Evolutionary conservation across 805 yeast genomes (phyloP).

Genomic region (Metschnikowia dekortorum): DNA sequence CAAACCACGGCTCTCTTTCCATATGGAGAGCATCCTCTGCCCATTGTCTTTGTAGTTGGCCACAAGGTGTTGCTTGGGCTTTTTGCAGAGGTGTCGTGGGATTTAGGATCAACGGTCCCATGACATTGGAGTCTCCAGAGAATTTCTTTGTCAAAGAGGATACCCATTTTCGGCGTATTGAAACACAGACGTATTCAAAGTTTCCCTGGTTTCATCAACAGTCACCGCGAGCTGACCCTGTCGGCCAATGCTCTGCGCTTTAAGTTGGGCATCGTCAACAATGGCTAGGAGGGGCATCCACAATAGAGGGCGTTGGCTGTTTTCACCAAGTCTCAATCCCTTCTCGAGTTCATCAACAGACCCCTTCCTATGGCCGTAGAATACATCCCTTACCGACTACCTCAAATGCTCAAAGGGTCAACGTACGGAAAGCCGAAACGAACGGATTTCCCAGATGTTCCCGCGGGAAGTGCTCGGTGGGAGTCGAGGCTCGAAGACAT

Average conservation of each 20-base stretch:
- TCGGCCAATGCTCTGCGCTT: constrained; percentile 58
- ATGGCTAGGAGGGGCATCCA: constrained; percentile 95
- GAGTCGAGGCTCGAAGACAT: constrained; percentile 90
- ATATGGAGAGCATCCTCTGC: constrained; percentile 88
- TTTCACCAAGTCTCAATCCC: constrained; percentile 51
- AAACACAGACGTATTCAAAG: constrained; percentile 74
- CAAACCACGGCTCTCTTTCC: constrained; percentile 88
- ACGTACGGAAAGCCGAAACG: constrained; percentile 97
- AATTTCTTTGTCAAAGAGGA: constrained; percentile 89
- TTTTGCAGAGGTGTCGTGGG: constrained; percentile 51
- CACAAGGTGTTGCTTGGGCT: constrained; percentile 47
- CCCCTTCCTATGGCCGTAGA: constrained; percentile 71
- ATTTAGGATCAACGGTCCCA: constrained; percentile 83
- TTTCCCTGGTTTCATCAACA: constrained; percentile 94
- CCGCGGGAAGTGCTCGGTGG: constrained; percentile 50
- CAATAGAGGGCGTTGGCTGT: constrained; percentile 72
- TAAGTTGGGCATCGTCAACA: constrained; percentile 80
- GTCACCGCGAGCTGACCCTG: constrained; percentile 67
- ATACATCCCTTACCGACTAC: constrained; percentile 86
- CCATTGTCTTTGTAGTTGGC: constrained; percentile 69
- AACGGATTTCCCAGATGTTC: constrained; percentile 55
- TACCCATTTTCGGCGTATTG: constrained; percentile 81
- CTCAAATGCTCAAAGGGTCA: constrained; percentile 80
- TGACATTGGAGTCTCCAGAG: constrained; percentile 90
- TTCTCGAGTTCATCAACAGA: constrained; percentile 62